Base-by-base conservation (phyloP, 2,329 filamentous ascomycete species). In the Ascochyta clinopodiicola region DNA sequence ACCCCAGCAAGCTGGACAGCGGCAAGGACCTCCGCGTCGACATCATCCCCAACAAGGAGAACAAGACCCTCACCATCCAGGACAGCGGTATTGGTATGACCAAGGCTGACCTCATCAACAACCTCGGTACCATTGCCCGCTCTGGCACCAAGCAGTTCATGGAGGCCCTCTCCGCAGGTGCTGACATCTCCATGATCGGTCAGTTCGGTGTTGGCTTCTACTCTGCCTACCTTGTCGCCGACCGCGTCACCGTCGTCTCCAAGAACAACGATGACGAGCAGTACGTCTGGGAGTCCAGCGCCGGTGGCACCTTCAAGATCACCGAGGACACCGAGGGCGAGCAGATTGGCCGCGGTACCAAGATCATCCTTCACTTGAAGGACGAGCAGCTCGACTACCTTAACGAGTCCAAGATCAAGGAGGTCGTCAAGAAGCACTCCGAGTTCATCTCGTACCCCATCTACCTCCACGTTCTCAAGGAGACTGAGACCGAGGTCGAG, bases 121-220 rank as follows among this genome's bases (percentile, higher is more conserved):
- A 99, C 87, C 88, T 99, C 68, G 95, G 95, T 85, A 99, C 95
- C 72, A 99, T 99, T 80, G 95, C 95, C 78, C 92, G 95, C 78
- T 99, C 95, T 61, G 95, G 95, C 68, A 99, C 95, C 81, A 99
- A 99, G 89, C 95, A 98, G 85, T 99, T 99, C 84, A 99, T 99
- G 95, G 95, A 99, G 87, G 95, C 95, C 64, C 88, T 99, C 71
- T 94, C 92, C 71, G 95, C 95, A 67, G 95, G 95, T 85, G 95
- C 95, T 78, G 95, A 99, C 82, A 95, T 99, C 70, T 98, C 95
- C 82, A 98, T 99, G 95, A 99, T 99, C 79, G 95, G 95, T 77
- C 95, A 99, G 84, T 99, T 99, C 80, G 95, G 95, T 96, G 95
- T 99, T 74, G 95, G 95, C 90, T 99, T 99, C 91, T 99, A 99